phyloP scores from a whole-genome alignment of 2,329 filamentous ascomycete genomes.

The Blastomyces silverae region DNA sequence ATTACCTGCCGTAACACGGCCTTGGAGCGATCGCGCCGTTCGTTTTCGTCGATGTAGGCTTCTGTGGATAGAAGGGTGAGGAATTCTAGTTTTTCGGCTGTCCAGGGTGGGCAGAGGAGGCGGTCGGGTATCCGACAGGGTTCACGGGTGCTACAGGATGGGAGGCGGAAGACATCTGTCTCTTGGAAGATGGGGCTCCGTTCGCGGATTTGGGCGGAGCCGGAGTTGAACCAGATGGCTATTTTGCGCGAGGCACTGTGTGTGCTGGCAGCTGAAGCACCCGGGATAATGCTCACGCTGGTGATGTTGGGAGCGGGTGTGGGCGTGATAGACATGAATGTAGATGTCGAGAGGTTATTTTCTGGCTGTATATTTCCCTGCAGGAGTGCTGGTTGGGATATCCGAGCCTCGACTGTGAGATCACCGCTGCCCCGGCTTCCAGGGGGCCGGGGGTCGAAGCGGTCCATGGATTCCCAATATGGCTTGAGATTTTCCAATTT shows the following conservation, averaged over 20 bases:
- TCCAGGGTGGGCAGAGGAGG: conserved; percentile 37
- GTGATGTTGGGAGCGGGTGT: not conserved
- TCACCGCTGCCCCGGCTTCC: conserved; percentile 31
- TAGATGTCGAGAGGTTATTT: conserved; percentile 14
- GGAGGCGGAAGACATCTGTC: conserved; percentile 34
- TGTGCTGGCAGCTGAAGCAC: not conserved
- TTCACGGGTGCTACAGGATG: conserved; percentile 23
- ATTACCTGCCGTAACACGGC: conserved; percentile 33
- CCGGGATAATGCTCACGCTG: conserved; percentile 2
- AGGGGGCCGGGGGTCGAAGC: conserved; percentile 23
- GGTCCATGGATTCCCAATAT: conserved; percentile 24
- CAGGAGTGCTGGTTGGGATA: conserved; percentile 8
- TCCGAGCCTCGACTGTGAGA: conserved; percentile 26
- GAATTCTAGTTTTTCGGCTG: conserved; percentile 34
- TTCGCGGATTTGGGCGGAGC: conserved; percentile 32
- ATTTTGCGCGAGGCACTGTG: conserved; percentile 25
- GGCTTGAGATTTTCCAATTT: conserved; percentile 25
- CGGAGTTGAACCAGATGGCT: conserved; percentile 36
- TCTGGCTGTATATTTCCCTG: not conserved
- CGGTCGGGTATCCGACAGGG: conserved; percentile 36
- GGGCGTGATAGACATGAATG: not conserved
- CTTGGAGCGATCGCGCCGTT: conserved; percentile 28
- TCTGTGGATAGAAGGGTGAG: conserved; percentile 33
- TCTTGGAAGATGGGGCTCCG: conserved; percentile 27
- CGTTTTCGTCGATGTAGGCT: conserved; percentile 36